phyloP scores from a whole-genome alignment of 352 stramenopile species.

The Pythium rhizo-oryzae region DNA sequence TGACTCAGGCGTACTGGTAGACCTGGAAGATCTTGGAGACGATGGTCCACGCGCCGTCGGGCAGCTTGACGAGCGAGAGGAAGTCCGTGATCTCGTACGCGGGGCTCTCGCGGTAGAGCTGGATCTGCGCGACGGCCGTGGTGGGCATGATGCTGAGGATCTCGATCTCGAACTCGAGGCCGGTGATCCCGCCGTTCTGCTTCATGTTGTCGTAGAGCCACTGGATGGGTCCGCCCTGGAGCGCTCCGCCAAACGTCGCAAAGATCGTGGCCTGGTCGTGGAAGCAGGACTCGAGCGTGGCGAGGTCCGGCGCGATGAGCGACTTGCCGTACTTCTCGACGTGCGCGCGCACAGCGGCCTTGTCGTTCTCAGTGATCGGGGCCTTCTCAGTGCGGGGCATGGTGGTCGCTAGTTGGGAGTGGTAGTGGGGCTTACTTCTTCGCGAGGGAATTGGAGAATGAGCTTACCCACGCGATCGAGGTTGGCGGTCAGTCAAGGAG shows the following conservation, averaged over 20 bases:
- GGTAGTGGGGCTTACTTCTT: neutral
- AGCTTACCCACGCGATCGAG: neutral
- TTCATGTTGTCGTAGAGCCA: slow-evolving; percentile 23
- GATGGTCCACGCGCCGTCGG: slow-evolving; percentile 18
- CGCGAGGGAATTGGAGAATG: neutral
- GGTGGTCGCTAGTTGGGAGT: neutral
- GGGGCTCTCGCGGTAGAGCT: slow-evolving; percentile 19
- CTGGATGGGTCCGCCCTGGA: slow-evolving; percentile 19
- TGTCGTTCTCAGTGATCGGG: neutral
- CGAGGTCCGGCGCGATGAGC: slow-evolving; percentile 18
- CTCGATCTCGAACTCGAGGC: slow-evolving; percentile 18
- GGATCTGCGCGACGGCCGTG: slow-evolving; percentile 16
- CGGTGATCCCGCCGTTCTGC: slow-evolving; percentile 15
- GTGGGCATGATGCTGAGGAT: slow-evolving; percentile 13
- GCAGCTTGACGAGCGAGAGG: slow-evolving; percentile 20
- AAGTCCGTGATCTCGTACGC: slow-evolving; percentile 26
- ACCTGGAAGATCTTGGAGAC: slow-evolving; percentile 28
- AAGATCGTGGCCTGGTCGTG: slow-evolving; percentile 24
- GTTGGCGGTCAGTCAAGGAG: no score
- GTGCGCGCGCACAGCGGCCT: neutral
- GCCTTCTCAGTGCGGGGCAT: slow-evolving; percentile 9
- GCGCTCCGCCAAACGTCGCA: slow-evolving; percentile 5
- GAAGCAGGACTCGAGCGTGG: slow-evolving; percentile 15
- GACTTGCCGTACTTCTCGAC: slow-evolving; percentile 21
- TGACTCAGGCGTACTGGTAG: slow-evolving; percentile 13